Evolutionary conservation across 106 monocot species (phyloP).

Genomic region (Dendrobium officinale): DNA sequence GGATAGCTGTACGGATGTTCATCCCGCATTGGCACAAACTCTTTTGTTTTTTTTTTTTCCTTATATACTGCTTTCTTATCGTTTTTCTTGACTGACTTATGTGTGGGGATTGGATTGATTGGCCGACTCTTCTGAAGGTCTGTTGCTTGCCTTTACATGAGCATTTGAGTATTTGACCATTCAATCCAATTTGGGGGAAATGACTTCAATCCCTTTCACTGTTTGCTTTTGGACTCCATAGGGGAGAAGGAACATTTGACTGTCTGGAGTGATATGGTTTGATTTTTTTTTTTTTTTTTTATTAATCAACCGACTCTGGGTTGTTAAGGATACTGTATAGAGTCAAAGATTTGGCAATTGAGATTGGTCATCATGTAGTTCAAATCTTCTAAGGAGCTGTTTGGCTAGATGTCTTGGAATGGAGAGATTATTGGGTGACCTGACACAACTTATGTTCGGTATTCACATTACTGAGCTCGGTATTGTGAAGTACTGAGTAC

Average conservation of each 20-base stretch:
- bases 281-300: background rate
- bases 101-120: too few relatives aligned
- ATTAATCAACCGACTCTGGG: background rate
- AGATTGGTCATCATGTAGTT: background rate
- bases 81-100: too few relatives aligned
- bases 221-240: background rate
- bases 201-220: background rate
- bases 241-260: background rate
- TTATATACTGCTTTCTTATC: too few relatives aligned
- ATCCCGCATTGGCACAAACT: too few relatives aligned
- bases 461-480: too few relatives aligned
- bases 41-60: too few relatives aligned
- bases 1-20: too few relatives aligned
- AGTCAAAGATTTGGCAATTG: background rate
- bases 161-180: background rate
- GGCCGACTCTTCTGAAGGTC: background rate
- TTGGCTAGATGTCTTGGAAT: too few relatives aligned
- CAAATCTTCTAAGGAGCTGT: background rate
- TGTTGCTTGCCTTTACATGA: background rate
- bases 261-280: background rate
- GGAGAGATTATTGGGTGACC: too few relatives aligned
- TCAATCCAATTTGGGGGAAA: background rate
- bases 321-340: background rate
- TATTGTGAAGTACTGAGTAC: too few relatives aligned
- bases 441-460: too few relatives aligned